Conservation (phyloP, 164 flowering plant genomes). For the Berberis vulgaris region DNA sequence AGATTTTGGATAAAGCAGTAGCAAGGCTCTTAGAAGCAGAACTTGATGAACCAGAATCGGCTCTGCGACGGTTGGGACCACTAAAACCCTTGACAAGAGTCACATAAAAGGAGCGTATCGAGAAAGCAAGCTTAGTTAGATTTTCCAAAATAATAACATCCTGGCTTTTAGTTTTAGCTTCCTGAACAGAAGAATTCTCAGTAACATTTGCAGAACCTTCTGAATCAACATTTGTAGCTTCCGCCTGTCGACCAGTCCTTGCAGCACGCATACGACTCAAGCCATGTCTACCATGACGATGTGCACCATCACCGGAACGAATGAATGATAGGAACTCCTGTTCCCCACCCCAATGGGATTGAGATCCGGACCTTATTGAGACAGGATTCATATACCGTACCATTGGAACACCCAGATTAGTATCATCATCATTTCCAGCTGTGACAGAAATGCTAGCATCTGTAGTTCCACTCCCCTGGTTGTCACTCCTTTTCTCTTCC, state of each 20-base stretch:
- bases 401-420: constrained; percentile 27
- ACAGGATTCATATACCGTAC: constrained; percentile 64
- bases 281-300: constrained; percentile 69
- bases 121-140: constrained; percentile 54
- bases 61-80: constrained; percentile 71
- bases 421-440: constrained; percentile 67
- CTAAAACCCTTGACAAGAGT: constrained; percentile 73
- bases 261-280: constrained; percentile 63
- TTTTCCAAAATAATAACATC: constrained; percentile 51
- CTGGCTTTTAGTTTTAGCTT: constrained; percentile 60
- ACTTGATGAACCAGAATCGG: constrained; percentile 59
- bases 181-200: constrained; percentile 40
- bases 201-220: constrained; percentile 38
- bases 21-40: constrained; percentile 76
- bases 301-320: constrained; percentile 60
- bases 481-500: constrained; percentile 57
- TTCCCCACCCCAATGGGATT: constrained; percentile 57
- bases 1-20: constrained; percentile 57
- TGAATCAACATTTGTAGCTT: constrained; percentile 53
- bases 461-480: constrained; percentile 36
- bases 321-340: constrained; percentile 52
- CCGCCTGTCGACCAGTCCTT: constrained; percentile 57
- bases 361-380: constrained; percentile 46
- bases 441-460: constrained; percentile 37
- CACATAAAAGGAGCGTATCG: constrained; percentile 52